Conservation (phyloP, 2,329 filamentous ascomycete species). For the Graphilbum ipis-grandicollis region DNA sequence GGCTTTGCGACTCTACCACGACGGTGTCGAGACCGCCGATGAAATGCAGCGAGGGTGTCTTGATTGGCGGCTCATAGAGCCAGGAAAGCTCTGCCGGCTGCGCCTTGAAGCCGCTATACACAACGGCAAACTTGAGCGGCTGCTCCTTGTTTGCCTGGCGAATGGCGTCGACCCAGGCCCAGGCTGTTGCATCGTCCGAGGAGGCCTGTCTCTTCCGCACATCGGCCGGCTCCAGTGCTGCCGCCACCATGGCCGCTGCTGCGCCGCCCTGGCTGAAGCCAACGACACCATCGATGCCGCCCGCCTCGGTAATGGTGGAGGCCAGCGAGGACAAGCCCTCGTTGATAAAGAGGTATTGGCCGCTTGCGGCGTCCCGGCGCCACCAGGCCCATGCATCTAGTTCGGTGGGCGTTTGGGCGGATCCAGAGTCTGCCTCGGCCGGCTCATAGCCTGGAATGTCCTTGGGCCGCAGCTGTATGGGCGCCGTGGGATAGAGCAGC, state of each 20-base stretch:
- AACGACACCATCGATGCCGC: slow-evolving; percentile 59
- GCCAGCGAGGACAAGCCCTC: slow-evolving; percentile 49
- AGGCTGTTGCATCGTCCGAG: slow-evolving; percentile 13
- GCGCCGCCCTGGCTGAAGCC: slow-evolving; percentile 74
- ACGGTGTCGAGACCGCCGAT: slow-evolving; percentile 74
- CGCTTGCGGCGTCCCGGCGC: slow-evolving; percentile 48
- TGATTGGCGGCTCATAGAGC: slow-evolving; percentile 59
- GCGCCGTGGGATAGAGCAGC: slow-evolving; percentile 53
- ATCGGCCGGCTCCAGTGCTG: slow-evolving; percentile 45
- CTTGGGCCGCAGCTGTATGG: slow-evolving; percentile 40
- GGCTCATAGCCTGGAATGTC: slow-evolving; percentile 53
- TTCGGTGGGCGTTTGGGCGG: slow-evolving; percentile 18
- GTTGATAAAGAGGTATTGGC: slow-evolving; percentile 52
- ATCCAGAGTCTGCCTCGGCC: slow-evolving; percentile 6
- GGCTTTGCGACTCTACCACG: slow-evolving; percentile 60
- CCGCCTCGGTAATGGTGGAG: slow-evolving; percentile 38
- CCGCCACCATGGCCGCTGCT: slow-evolving; percentile 53
- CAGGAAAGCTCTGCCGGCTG: slow-evolving; percentile 42
- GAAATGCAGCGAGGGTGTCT: slow-evolving; percentile 66
- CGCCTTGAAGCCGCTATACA: slow-evolving; percentile 63
- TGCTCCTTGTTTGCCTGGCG: slow-evolving; percentile 29
- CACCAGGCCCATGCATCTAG: slow-evolving; percentile 72
- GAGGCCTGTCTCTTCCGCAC: slow-evolving; percentile 2
- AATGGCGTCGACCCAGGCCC: slow-evolving; percentile 25
- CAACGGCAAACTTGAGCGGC: slow-evolving; percentile 50